Evolutionary conservation across 2,329 filamentous ascomycete genomes (phyloP).

Genomic region (Monascus ruber): DNA sequence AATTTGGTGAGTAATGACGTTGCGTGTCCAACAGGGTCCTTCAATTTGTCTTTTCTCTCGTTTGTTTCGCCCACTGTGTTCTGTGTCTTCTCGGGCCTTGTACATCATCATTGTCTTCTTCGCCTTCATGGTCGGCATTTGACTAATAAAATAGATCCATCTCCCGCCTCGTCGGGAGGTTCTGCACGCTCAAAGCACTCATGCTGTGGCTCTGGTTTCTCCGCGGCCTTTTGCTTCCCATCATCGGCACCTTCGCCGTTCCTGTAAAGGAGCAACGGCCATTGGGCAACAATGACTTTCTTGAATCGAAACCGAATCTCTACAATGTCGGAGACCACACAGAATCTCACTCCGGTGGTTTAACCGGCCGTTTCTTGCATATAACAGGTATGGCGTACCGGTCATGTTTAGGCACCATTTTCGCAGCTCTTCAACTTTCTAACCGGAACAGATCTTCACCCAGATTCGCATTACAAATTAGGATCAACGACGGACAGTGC

Average conservation of each 20-base stretch:
- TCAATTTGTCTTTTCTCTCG: not conserved
- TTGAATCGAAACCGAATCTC: not conserved
- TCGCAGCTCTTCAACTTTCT: not conserved
- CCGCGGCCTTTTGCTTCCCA: slow-evolving; percentile 3
- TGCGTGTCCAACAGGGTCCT: not conserved
- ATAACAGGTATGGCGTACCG: slow-evolving; percentile 19
- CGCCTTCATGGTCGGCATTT: not conserved
- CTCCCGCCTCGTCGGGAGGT: slow-evolving; percentile 1
- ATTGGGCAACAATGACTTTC: slow-evolving; percentile 5
- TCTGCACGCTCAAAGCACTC: slow-evolving; percentile 2
- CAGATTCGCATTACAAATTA: slow-evolving; percentile 74
- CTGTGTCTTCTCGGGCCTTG: not conserved
- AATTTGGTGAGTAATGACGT: not conserved
- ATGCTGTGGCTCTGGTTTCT: slow-evolving; percentile 10
- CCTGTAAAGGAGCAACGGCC: slow-evolving; percentile 10
- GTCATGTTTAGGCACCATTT: too few relatives aligned
- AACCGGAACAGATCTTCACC: slow-evolving; percentile 67
- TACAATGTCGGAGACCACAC: not conserved
- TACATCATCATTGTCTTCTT: not conserved
- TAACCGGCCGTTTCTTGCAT: slow-evolving; percentile 25
- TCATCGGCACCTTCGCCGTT: slow-evolving; percentile 7
- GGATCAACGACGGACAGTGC: slow-evolving; percentile 62
- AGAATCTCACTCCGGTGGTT: slow-evolving; percentile 5
- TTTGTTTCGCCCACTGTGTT: not conserved
- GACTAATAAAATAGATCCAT: not conserved